Percentiles rank a stretch among this genome's conserved stretches.
Evolutionary conservation across 148 eudicot species (phyloP).

Genomic region (Beta vulgaris): DNA sequence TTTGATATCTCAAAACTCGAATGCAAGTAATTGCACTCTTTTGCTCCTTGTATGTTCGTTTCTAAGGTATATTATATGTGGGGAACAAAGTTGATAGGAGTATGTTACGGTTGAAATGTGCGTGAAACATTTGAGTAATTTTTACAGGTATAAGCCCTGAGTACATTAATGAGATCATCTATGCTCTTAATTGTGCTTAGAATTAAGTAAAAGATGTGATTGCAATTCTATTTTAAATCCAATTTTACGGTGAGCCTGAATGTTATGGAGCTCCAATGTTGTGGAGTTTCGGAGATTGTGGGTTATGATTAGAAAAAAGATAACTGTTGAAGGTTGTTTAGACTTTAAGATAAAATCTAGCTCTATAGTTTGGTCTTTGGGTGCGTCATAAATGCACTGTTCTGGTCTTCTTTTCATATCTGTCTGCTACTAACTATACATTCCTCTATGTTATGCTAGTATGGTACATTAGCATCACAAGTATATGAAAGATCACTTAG

Average conservation of each 20-base stretch:
- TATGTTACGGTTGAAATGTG: neutral
- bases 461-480: neutral
- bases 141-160: neutral
- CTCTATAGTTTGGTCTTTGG: neutral
- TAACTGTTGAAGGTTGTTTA: neutral
- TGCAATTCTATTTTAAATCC: neutral
- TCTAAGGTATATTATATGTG: neutral
- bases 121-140: neutral
- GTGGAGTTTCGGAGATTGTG: neutral
- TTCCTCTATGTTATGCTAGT: neutral
- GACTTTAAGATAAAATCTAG: neutral
- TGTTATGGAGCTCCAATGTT: neutral
- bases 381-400: neutral
- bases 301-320: neutral
- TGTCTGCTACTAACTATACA: neutral
- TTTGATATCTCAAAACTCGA: neutral
- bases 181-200: neutral
- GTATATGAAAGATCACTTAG: neutral
- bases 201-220: neutral
- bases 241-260: neutral
- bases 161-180: neutral
- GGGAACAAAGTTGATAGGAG: neutral
- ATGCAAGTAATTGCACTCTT: neutral
- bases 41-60: neutral
- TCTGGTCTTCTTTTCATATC: neutral